phyloP scores from a whole-genome alignment of 2,329 filamentous ascomycete species.

The Cercospora zeae-maydis region DNA sequence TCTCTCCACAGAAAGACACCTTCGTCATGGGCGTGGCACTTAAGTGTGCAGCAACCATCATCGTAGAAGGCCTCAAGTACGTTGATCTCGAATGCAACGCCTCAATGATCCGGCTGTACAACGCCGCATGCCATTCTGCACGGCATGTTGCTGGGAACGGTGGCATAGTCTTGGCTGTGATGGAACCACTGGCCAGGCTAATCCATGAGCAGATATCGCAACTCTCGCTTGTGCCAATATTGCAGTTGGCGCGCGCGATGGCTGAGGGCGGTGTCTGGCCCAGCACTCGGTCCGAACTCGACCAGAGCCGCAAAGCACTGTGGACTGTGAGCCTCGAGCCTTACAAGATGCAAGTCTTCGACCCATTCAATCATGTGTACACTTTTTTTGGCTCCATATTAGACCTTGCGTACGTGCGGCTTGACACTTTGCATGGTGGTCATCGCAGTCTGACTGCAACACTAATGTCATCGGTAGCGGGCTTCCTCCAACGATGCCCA shows the following conservation, averaged over 20 bases:
- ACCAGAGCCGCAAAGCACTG: slow-evolving; percentile 61
- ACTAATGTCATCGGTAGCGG: slow-evolving; percentile 6
- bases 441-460: neutral
- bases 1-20: slow-evolving; percentile 15
- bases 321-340: slow-evolving; percentile 55
- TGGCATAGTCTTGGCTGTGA: slow-evolving; percentile 61
- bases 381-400: slow-evolving; percentile 56
- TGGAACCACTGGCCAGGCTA: slow-evolving; percentile 51
- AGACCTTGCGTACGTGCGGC: slow-evolving; percentile 28
- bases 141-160: slow-evolving; percentile 64
- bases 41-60: slow-evolving; percentile 63
- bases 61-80: slow-evolving; percentile 58
- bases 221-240: slow-evolving; percentile 6
- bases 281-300: slow-evolving; percentile 59
- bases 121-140: slow-evolving; percentile 48
- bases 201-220: slow-evolving; percentile 16
- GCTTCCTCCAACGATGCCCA: slow-evolving; percentile 40
- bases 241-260: slow-evolving; percentile 23
- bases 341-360: slow-evolving; percentile 39
- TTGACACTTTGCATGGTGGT: neutral
- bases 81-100: neutral
- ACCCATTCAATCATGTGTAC: slow-evolving; percentile 67
- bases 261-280: slow-evolving; percentile 45
- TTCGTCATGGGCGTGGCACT: slow-evolving; percentile 43
- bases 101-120: slow-evolving; percentile 23